Evolutionary conservation across 75 land plant genomes (phyloP), one percentile per base, ranked within the genome.

Genomic region (Cupressus sempervirens): DNA sequence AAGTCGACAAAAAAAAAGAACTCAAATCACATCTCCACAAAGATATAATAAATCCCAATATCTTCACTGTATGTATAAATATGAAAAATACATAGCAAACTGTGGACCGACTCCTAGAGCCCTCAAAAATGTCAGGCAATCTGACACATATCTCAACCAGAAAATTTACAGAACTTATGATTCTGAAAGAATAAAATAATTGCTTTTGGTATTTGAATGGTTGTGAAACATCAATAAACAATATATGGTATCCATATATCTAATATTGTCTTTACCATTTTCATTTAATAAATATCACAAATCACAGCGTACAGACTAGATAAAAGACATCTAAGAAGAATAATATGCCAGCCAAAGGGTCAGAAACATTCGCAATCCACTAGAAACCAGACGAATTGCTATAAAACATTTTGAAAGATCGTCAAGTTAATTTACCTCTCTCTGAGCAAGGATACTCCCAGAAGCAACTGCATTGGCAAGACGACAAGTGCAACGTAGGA

Each of bases 391-490:
- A 7, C 26, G 9, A 41, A 43, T 2, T 45, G 41, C 3, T 77
- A 11, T 23, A 77, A 77, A 77, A 15, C 41, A 3, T 43, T 79
- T 43, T 43, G 8, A 6, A 40, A 34, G 38, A 77, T 16, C 26
- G 80, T 77, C 45, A 41, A 41, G 46, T 41, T n/a, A 40, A 79
- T 38, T 34, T 84, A 94, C 96, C 94, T 93, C 91, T 82, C 90
- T 86, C 38, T 93, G 56, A 29, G 93, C 96, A 79, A 97, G 82
- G 65, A 94, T 91, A 32, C 85, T 81, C 2, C 99, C 99, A 32
- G 91, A 56, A 70, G 91, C 93, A 80, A 97, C 93, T 1, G 98
- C 95, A 90, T 85, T 87, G n/a, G 95, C 96, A 58, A 97, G 90
- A 70, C 91, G 88, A 58, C 86, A 86, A 30, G 96, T 97, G 81